Evolutionary conservation across 495 filamentous ascomycete genomes (phyloP).

Genomic region (Talaromyces borbonicus): DNA sequence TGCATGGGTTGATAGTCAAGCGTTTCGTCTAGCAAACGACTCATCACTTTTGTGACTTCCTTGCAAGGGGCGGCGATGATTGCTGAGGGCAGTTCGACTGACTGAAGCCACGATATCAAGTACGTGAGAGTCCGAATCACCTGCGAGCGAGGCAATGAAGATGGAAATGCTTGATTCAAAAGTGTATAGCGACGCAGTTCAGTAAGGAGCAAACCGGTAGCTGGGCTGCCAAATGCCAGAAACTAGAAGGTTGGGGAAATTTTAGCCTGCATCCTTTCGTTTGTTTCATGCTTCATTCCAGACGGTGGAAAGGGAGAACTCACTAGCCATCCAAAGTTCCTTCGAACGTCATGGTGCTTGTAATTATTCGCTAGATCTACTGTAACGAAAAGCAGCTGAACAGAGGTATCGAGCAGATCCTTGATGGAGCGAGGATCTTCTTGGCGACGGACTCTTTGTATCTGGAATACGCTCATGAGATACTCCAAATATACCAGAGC

Average conservation of each 20-base stretch:
- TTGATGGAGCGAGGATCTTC: conserved; percentile 25
- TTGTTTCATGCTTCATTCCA: not conserved
- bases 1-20: conserved; percentile 6
- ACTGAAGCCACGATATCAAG: conserved; percentile 10
- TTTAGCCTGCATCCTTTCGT: not conserved
- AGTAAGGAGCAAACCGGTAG: conserved; percentile 10
- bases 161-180: conserved; percentile 6
- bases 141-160: conserved; percentile 6
- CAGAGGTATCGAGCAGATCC: conserved; percentile 32
- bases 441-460: conserved; percentile 38
- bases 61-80: not conserved
- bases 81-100: not conserved
- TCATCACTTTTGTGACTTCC: conserved; percentile 9
- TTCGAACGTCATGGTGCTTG: conserved; percentile 1
- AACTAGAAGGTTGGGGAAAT: not conserved
- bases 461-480: conserved; percentile 37
- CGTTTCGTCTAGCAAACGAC: conserved; percentile 8
- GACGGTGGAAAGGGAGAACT: not conserved
- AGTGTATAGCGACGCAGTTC: conserved; percentile 8
- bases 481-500: conserved; percentile 24
- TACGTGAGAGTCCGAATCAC: conserved; percentile 9
- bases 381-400: conserved; percentile 30
- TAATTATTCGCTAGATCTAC: conserved; percentile 17
- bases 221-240: conserved; percentile 7
- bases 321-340: conserved; percentile 9